Base-by-base conservation (phyloP, 257 asterid species). In the Ligustrum vulgare region DNA sequence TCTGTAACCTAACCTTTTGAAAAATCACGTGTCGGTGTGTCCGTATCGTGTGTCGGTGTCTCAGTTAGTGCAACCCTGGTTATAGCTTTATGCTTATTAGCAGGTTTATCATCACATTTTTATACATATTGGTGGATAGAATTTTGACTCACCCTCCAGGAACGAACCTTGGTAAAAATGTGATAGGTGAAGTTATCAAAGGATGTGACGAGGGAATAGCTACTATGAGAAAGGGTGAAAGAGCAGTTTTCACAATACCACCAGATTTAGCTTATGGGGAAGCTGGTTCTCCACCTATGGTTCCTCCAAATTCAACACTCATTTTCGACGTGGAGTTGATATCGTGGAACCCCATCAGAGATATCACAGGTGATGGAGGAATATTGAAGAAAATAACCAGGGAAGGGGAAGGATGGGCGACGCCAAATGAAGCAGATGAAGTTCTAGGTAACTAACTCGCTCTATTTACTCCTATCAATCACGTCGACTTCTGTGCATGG, bases 401-500 rank as follows among this genome's bases (percentile, higher is more conserved):
- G 75, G 91, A 89, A 81, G 95, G 95, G 23, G 79, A 89, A 68
- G 95, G 92, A 2, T 89, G 95, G 92, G 91, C 95, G 43, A 87
- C 91, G 74, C 92, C 95, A 20, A 87, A 80, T 77, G 68, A 80
- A 65, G 77, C 64, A 1, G 95, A 89, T 69, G 92, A 89, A 82
- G 92, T 86, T 68, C 79, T 86, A 51, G 94, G 94, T 89, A 80
- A 43, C 12, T 81, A 23, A 9, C 34, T 69, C 45, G 2, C 56
- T 10, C 7, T 20, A 5, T 70, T 16, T 28, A 28, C 31, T 28
- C 31, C 31, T 28, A 28, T 28, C 31, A 28, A 28, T 28, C 31
- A 28, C 31, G 31, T 28, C 31, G 31, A 28, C 31, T 39, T 10
- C 45, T 8, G 45, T 10, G 45, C 13, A 10, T 39, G 45, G 15